Base-by-base conservation (phyloP, 495 filamentous ascomycete genomes). In the Aspergillus sclerotiicarbonarius region DNA sequence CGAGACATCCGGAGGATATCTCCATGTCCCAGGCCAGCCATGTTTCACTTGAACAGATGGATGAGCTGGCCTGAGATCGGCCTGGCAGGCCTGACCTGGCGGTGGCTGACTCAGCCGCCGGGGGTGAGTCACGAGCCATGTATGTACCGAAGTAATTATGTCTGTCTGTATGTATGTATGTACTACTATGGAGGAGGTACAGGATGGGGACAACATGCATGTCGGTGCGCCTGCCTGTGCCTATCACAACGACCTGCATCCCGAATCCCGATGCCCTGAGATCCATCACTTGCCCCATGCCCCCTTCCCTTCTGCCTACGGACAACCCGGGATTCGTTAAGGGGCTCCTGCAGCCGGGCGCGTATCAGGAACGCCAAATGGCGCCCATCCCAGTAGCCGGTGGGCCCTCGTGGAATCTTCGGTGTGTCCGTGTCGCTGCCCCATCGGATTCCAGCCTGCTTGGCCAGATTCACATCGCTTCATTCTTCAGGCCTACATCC, bases 351-450 rank as follows among this genome's bases (percentile, higher is more conserved):
- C 54, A 60, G 56, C 41, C 39, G 37, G 55, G 54, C 48, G 56
- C 49, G 53, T 59, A 61, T 57, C 52, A 64, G 54, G 62, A 64
- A 56, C 58, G 35, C 53, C 47, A 16, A 29, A 31, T 16, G 32
- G 21, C 50, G 52, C 44, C 49, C 52, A 53, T 43, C 54, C 43
- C 19, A 44, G 39, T 19, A 5, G 41, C n/a, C 25, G 30, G 56
- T 56, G 60, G 47, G 19, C 51, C 55, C 37, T 45, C 44, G 19
- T 52, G 51, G 46, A 51, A 44, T 50, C 55, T 49, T 57, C 55
- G 55, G 47, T 51, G 55, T 44, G 39, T 25, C 16, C 16, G 19
- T 15, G 16, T 8, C 7, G 29, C 51, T 6, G 33, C 19, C 21
- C 41, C 13, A 20, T 20, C 19, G 10, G 31, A 41, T 41, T 41